Conservation (phyloP, 495 filamentous ascomycete species). For the Aspergillus sclerotioniger region DNA sequence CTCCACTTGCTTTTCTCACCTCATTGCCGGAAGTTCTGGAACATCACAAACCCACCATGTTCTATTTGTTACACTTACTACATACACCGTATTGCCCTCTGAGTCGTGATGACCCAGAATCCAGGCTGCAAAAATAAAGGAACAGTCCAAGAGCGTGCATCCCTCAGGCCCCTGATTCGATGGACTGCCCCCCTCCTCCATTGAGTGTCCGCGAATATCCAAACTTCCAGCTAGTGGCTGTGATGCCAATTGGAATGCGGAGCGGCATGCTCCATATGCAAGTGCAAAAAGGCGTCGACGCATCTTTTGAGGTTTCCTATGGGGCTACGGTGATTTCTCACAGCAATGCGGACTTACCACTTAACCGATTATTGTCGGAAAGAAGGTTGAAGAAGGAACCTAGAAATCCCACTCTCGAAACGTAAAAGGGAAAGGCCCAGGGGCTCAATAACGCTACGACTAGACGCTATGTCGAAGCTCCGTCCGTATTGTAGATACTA, state of each 20-base stretch:
- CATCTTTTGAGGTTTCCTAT: neutral
- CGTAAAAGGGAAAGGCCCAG: neutral
- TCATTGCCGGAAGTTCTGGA: slow-evolving; percentile 14
- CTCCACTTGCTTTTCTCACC: slow-evolving; percentile 10
- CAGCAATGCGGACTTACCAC: neutral
- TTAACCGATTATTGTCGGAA: neutral
- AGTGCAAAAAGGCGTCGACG: neutral
- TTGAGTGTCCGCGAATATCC: neutral
- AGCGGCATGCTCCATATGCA: neutral
- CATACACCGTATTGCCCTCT: slow-evolving; percentile 4
- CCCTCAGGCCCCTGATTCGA: neutral
- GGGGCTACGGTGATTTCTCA: neutral
- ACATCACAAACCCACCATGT: slow-evolving; percentile 9
- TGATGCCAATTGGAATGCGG: neutral
- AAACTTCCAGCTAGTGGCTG: neutral
- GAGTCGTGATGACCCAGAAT: slow-evolving; percentile 5
- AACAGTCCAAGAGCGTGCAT: neutral
- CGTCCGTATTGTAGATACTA: neutral
- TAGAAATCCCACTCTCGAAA: neutral
- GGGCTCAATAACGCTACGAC: neutral
- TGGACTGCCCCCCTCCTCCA: neutral
- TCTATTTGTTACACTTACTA: slow-evolving; percentile 10
- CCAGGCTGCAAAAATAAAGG: slow-evolving; percentile 8
- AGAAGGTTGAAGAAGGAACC: neutral
- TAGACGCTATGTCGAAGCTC: neutral